Base-by-base conservation (phyloP, 2,329 filamentous ascomycete species). In the Cercospora sojina region DNA sequence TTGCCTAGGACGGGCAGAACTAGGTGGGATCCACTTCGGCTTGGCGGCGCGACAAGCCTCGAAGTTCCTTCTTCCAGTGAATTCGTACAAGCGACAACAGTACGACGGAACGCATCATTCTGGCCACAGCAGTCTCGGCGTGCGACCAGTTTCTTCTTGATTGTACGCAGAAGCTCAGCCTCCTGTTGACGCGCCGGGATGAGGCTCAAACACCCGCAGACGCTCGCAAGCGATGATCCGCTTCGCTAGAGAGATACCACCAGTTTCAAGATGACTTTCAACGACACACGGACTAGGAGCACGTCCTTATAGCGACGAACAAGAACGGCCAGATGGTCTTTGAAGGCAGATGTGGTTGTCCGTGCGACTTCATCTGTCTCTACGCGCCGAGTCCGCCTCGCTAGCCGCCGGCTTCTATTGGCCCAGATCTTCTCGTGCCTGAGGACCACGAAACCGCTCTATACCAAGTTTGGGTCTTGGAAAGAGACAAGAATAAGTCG, bases 401-500 rank as follows among this genome's bases (percentile, higher is more conserved):
- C 56, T 70, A 72, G 64, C 71, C 71, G 71, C 70, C 61, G 27
- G 64, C 61, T 32, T 64, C 57, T 41, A 73, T 72, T 72, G 72
- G 72, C 67, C 60, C 25, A 58, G 59, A 69, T 47, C 53, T 58
- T 23, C 35, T 59, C 61, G 47, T 65, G 55, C 38, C 38, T 53
- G 29, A 59, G 18, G 41, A 53, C 25, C 47, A 60, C 71, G 71
- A 72, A 72, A 72, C 71, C 20, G 58, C 67, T n/a, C 56, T 47
- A 57, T 58, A 32, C 64, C 66, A 49, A 62, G n/a, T 63, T 32
- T 60, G 20, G 59, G 32, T 53, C 61, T 63, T 47, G 59, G n/a
- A 29, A 12, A 25, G 29, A 61, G 67, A 69, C 69, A 68, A 62
- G 60, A 71, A 69, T 68, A 68, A 63, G 47, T 60, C 53, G 20